phyloP scores from a whole-genome alignment of 176 grass and related monocot species.

The Areca catechu region DNA sequence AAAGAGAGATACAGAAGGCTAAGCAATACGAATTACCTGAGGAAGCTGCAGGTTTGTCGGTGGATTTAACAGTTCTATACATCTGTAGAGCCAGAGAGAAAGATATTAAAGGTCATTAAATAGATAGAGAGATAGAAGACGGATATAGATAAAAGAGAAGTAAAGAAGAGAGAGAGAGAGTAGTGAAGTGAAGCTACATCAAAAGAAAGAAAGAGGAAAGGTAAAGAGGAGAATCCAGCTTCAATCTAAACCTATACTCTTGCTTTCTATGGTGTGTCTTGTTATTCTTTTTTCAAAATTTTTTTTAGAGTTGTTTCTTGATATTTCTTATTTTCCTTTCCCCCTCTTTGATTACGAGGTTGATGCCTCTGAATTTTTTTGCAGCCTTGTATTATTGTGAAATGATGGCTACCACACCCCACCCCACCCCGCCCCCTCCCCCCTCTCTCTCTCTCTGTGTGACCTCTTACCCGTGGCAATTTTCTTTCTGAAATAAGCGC shows the following conservation, averaged over 20 bases:
- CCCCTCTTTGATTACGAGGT: background rate
- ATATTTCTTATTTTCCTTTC: background rate
- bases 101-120: background rate
- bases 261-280: background rate
- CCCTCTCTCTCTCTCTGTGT: background rate
- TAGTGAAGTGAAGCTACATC: slow-evolving; percentile 7
- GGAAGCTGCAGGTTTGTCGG: slow-evolving; percentile 22
- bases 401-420: slow-evolving; percentile 21
- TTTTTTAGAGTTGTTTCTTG: background rate
- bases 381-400: slow-evolving; percentile 15
- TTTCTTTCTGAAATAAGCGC: background rate
- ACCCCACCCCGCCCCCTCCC: background rate
- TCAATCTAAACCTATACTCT: background rate
- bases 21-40: slow-evolving; percentile 17
- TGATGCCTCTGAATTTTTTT: slow-evolving; percentile 11
- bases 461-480: background rate
- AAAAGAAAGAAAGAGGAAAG: slow-evolving; percentile 5
- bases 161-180: background rate
- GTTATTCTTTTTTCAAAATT: background rate
- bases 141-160: background rate
- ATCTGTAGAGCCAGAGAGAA: slow-evolving; percentile 4
- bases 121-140: background rate
- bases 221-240: background rate
- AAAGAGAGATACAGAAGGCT: background rate
- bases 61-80: slow-evolving; percentile 28